These are phyloP conservation scores for Boletus coccyginus DNA, from an alignment of 768 basidiomycete genomes.

Conservation along the genomic window DNA sequence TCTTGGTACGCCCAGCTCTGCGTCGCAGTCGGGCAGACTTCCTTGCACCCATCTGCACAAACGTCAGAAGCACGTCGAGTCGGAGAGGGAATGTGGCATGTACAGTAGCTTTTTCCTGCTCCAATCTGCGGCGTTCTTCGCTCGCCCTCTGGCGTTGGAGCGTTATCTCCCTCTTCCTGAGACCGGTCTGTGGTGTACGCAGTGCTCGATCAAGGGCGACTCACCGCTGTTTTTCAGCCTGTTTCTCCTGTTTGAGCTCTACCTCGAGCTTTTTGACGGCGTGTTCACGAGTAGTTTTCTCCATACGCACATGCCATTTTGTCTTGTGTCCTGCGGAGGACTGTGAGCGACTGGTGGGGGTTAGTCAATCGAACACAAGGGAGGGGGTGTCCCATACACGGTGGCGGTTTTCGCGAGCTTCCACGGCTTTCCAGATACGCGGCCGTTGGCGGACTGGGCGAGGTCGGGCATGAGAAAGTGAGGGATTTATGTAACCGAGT, in stretches of 20 bases:
- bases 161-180: constrained; percentile 65
- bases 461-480: constrained; percentile 32
- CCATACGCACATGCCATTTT: constrained; percentile 70
- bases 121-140: constrained; percentile 65
- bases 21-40: constrained; percentile 73
- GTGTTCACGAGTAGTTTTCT: constrained; percentile 58
- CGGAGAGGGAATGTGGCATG: neutral
- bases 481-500: constrained; percentile 23
- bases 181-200: constrained; percentile 1
- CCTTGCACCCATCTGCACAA: constrained; percentile 69
- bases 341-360: constrained; percentile 57
- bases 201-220: constrained; percentile 4
- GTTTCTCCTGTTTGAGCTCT: constrained; percentile 77
- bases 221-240: constrained; percentile 61
- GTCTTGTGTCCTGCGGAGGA: constrained; percentile 63
- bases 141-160: constrained; percentile 67
- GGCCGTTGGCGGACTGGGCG: constrained; percentile 59
- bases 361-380: neutral
- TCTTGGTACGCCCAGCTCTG: constrained; percentile 74
- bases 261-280: constrained; percentile 72
- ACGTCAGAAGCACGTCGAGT: neutral
- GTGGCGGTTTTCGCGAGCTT: constrained; percentile 49
- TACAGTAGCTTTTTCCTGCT: constrained; percentile 35
- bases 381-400: constrained; percentile 36
- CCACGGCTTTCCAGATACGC: constrained; percentile 72